phyloP scores from a whole-genome alignment of 768 basidiomycete species.

The Suillus americanus region DNA sequence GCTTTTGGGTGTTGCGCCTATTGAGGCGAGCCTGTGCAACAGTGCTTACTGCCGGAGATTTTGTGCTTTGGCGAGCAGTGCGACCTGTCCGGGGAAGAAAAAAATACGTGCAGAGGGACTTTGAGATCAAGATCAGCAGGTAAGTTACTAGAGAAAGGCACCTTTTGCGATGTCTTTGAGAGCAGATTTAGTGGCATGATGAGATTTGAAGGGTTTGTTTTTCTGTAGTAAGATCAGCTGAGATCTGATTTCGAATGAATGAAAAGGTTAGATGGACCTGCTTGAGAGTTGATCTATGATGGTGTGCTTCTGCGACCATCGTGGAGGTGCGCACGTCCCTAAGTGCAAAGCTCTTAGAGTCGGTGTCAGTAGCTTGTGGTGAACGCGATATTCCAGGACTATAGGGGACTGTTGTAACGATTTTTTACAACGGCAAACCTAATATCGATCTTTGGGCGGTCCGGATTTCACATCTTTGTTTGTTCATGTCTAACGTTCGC shows the following conservation, averaged over 20 bases:
- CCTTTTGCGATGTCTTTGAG: conserved; percentile 88
- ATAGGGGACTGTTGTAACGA: too few relatives aligned
- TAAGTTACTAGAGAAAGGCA: conserved; percentile 21
- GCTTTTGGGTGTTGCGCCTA: conserved; percentile 83
- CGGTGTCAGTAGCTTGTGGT: background rate
- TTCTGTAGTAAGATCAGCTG: conserved; percentile 41
- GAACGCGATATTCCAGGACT: background rate
- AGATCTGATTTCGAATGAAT: background rate
- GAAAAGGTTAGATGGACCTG: conserved; percentile 43
- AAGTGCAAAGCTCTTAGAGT: background rate
- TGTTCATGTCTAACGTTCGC: too few relatives aligned
- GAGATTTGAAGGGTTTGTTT: conserved; percentile 94
- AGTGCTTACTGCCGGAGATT: conserved; percentile 47
- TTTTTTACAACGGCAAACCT: too few relatives aligned
- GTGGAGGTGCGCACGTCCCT: background rate
- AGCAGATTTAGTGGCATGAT: conserved; percentile 82
- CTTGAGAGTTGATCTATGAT: conserved; percentile 77
- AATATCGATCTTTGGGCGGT: too few relatives aligned
- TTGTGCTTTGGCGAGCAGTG: conserved; percentile 53
- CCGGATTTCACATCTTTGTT: too few relatives aligned
- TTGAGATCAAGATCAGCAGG: background rate
- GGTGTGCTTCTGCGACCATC: conserved; percentile 36
- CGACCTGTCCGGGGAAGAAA: conserved; percentile 50
- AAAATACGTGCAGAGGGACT: background rate
- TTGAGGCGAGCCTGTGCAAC: conserved; percentile 74